Evolutionary conservation across 306 rosid species (phyloP), one percentile per base, ranked within the genome.

Genomic region (Fagus sylvatica): DNA sequence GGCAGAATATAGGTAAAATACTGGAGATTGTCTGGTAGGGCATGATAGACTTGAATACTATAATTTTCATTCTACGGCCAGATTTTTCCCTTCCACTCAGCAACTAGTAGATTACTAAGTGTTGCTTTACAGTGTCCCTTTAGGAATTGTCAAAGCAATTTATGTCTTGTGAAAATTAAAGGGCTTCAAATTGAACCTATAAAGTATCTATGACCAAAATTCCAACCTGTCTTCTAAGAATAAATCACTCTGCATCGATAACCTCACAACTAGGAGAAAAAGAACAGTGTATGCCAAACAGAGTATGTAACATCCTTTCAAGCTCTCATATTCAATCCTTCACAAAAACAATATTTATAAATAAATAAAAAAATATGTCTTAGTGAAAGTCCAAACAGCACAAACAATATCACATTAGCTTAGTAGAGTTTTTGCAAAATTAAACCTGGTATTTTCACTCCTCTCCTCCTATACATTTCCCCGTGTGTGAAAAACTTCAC

Each of bases 401-500:
- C 72, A n/a, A 49, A 22, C 54, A 67, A 37, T 28, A 2, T 30
- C 70, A 34, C 39, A 79, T 69, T 42, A 64, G 74, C 68, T 48
- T 55, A 71, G 69, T 41, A 67, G 53, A 51, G 81, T 34, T 70
- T 19, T 54, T 48, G 74, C 62, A 48, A 59, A 73, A 67, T 30
- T 72, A 76, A 59, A 94, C 98, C 98, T 87, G 98, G 98, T 59
- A 95, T 95, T 83, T 89, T 91, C 78, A 95, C 96, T 71, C 98
- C 98, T 81, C 98, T 84, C 86, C 97, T 91, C 84, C 98, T 62
- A 80, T 91, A 95, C 90, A 93, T 92, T 80, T 95, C 98, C 70
- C 93, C 98, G n/a, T 95, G 97, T 17, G 98, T 95, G 76, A 95
- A 95, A 85, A 95, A 95, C 88, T 95, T 95, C 59, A 95, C 98